Evolutionary conservation across 78 protist species (phyloP).

Genomic region (slime mould (Dictyostelium discoideum)): DNA sequence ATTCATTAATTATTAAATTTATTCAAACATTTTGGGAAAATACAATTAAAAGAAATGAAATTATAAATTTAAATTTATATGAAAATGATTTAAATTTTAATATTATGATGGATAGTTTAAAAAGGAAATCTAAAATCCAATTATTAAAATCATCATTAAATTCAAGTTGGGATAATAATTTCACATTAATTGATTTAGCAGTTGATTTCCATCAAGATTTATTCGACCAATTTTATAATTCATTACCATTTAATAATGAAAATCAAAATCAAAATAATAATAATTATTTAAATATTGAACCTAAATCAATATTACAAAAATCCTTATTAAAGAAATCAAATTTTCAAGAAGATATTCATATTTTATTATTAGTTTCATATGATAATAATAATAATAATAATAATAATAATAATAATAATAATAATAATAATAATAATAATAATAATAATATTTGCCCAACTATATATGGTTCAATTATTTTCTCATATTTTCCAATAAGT

Average conservation of each 20-base stretch:
- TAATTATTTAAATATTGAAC: neutral
- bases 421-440: neutral
- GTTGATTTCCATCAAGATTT: slow-evolving; percentile 32
- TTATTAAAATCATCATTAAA: neutral
- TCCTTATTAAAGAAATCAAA: neutral
- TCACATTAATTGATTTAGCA: slow-evolving; percentile 17
- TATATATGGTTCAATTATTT: slow-evolving; percentile 31
- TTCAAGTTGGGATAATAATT: neutral
- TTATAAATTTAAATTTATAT: neutral
- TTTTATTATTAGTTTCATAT: neutral
- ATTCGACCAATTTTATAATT: neutral
- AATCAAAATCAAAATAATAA: neutral
- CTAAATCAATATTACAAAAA: neutral
- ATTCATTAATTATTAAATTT: neutral
- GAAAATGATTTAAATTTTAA: neutral
- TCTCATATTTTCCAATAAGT: slow-evolving; percentile 15
- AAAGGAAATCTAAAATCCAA: neutral
- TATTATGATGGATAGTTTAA: slow-evolving; percentile 16
- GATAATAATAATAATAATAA: too few relatives aligned
- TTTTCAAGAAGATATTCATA: neutral
- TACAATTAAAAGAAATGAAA: neutral
- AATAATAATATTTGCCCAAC: neutral
- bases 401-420: too few relatives aligned
- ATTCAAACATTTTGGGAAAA: neutral
- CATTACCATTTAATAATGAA: neutral